Evolutionary conservation across 495 filamentous ascomycete genomes (phyloP).

Genomic region (Xylaria venustula): DNA sequence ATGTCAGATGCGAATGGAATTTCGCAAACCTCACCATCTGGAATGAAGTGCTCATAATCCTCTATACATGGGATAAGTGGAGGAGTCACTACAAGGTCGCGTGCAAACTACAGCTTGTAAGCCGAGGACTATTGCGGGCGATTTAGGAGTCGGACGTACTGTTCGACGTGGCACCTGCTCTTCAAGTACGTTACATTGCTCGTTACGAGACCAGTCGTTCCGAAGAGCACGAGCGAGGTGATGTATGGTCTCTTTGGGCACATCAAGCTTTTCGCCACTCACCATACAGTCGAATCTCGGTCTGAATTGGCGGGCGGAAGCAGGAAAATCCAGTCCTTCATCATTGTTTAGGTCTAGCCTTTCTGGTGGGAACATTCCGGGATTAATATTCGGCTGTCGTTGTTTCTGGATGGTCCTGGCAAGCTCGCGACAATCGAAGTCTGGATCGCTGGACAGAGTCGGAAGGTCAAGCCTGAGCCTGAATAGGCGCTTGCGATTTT

Average conservation of each 20-base stretch:
- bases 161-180: conserved; percentile 29
- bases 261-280: conserved; percentile 43
- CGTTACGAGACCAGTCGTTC: conserved; percentile 37
- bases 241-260: conserved; percentile 35
- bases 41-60: conserved; percentile 40
- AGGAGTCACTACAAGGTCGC: conserved; percentile 47
- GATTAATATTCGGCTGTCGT: conserved; percentile 30
- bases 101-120: conserved; percentile 2
- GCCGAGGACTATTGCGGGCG: neutral
- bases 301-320: conserved; percentile 26
- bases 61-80: conserved; percentile 54
- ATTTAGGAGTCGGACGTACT: conserved; percentile 26
- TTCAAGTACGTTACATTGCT: conserved; percentile 32
- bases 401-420: conserved; percentile 30
- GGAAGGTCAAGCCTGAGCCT: conserved; percentile 52
- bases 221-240: conserved; percentile 41
- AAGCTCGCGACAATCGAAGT: conserved; percentile 41
- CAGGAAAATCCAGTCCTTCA: conserved; percentile 50
- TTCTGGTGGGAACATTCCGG: conserved; percentile 47
- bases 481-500: conserved; percentile 14
- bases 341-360: conserved; percentile 44
- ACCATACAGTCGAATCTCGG: conserved; percentile 21
- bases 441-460: conserved; percentile 49
- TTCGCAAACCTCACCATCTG: conserved; percentile 45
- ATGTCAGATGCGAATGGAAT: conserved; percentile 55